These are phyloP conservation scores for Sarcodon sp. DNA, from an alignment of 768 basidiomycete genomes.

Conservation along the genomic window DNA sequence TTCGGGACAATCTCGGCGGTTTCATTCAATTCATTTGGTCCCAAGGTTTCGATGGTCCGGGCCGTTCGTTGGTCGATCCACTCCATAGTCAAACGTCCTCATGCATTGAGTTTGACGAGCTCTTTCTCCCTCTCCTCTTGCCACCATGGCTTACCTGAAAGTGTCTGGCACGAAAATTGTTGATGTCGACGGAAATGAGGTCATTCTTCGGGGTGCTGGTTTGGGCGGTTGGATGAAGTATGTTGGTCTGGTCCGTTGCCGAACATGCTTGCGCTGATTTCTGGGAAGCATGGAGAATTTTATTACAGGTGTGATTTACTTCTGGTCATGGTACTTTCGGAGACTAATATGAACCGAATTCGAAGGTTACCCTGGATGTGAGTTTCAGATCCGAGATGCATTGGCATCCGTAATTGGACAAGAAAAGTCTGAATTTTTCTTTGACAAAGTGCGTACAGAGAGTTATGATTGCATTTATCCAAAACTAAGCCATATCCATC, in stretches of 20 bases:
- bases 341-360: neutral
- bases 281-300: conserved; percentile 60
- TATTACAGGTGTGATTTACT: conserved; percentile 36
- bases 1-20: no score
- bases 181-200: conserved; percentile 39
- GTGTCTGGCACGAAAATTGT: conserved; percentile 50
- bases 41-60: no score
- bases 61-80: no score
- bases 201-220: conserved; percentile 62
- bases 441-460: conserved; percentile 50
- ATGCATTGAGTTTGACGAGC: no score
- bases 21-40: no score
- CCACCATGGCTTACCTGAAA: conserved; percentile 38
- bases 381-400: conserved; percentile 63
- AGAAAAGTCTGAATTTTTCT: conserved; percentile 66
- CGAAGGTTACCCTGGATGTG: conserved; percentile 67
- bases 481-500: neutral
- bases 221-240: conserved; percentile 83
- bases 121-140: neutral
- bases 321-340: neutral
- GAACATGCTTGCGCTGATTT: neutral
- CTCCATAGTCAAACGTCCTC: no score
- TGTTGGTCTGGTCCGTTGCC: conserved; percentile 13
- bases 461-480: neutral
- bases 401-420: conserved; percentile 53